Percentiles rank a stretch among this genome's conserved stretches.
phyloP scores from a whole-genome alignment of 805 yeast species.

The Wickerhamiella allomyrinae region DNA sequence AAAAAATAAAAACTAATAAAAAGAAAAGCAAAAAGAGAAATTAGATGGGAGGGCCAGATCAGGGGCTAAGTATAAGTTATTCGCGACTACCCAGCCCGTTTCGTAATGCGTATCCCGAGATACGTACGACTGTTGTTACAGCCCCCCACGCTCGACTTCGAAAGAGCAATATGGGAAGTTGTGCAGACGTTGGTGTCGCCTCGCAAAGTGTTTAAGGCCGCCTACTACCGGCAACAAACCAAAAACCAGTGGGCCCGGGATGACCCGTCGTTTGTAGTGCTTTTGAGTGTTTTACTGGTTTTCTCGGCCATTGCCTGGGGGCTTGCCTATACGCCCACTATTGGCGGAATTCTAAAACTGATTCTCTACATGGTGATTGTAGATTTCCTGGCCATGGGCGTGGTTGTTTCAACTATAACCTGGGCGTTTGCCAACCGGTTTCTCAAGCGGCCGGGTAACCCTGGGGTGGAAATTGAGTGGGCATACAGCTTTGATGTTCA shows the following conservation, averaged over 20 bases:
- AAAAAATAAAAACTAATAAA: too few species aligned
- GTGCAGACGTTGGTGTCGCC: conserved; percentile 60
- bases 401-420: conserved; percentile 50
- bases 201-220: conserved; percentile 63
- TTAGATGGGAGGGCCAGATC: too few species aligned
- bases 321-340: conserved; percentile 53
- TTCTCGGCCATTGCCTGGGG: conserved; percentile 87
- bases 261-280: conserved; percentile 76
- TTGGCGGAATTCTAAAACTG: conserved; percentile 47
- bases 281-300: conserved; percentile 50
- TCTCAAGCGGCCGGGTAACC: conserved; percentile 24
- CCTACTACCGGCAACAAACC: conserved; percentile 71
- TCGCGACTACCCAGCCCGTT: neutral
- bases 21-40: too few species aligned
- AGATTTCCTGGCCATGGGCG: conserved; percentile 64
- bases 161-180: conserved; percentile 88
- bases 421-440: conserved; percentile 62
- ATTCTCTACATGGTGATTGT: conserved; percentile 71
- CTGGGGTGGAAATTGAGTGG: conserved; percentile 48
- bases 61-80: neutral
- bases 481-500: conserved; percentile 90
- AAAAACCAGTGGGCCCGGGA: conserved; percentile 76
- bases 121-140: conserved; percentile 35
- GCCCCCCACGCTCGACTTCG: conserved; percentile 78
- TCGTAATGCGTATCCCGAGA: conserved; percentile 18